These are phyloP conservation scores for Xylaria grammica DNA, from an alignment of 495 filamentous ascomycete genomes.

Conservation along the genomic window DNA sequence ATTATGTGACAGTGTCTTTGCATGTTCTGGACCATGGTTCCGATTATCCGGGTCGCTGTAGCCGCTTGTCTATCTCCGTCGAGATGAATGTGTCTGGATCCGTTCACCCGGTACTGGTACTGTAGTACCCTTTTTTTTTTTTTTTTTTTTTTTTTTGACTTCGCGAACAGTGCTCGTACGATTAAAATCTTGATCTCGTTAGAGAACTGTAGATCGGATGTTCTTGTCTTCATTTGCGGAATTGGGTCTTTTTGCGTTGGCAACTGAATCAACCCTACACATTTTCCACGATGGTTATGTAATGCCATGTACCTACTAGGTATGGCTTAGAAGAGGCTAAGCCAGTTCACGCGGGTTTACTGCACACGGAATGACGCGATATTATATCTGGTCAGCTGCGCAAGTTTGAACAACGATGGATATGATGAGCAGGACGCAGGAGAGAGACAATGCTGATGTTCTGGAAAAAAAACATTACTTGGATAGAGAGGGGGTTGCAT, in stretches of 20 bases:
- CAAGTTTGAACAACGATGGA: too few relatives aligned
- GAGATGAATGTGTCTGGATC: neutral
- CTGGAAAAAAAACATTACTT: neutral
- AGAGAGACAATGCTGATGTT: neutral
- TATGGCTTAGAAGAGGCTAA: neutral
- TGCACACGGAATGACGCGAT: neutral
- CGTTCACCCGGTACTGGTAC: conserved; percentile 5
- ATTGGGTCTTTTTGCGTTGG: too few relatives aligned
- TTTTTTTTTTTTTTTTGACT: too few relatives aligned
- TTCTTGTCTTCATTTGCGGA: too few relatives aligned
- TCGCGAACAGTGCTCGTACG: neutral
- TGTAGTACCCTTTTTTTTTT: too few relatives aligned
- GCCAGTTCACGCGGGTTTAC: neutral
- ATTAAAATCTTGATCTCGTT: too few relatives aligned
- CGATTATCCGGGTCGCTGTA: conserved; percentile 5
- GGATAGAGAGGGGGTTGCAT: conserved; percentile 3
- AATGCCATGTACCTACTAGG: too few relatives aligned
- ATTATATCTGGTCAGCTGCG: too few relatives aligned
- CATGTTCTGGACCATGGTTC: neutral
- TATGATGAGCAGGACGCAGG: neutral
- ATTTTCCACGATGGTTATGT: neutral
- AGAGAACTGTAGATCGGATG: too few relatives aligned
- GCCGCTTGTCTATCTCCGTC: neutral
- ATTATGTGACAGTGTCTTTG: conserved; percentile 12
- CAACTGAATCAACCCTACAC: too few relatives aligned